Evolutionary conservation across 2,329 filamentous ascomycete genomes (phyloP), one percentile per base, ranked within the genome.

Genomic region (Ceratocystis albifundus): DNA sequence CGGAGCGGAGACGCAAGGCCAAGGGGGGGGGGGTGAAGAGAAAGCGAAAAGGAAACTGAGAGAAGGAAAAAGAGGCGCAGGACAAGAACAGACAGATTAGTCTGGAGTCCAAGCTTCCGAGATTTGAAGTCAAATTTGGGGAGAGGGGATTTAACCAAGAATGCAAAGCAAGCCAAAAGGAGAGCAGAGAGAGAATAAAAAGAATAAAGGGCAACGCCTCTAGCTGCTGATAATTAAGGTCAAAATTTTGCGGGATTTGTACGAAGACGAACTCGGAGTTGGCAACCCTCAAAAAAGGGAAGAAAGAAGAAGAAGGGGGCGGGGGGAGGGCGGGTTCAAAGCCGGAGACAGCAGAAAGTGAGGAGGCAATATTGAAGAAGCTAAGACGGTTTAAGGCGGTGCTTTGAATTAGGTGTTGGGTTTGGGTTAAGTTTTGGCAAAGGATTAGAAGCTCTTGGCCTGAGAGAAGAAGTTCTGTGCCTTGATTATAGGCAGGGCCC

Each of bases 1-100:
- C 48, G 48, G 48, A 50, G 48, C 48, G 48, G 50, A 59, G 64
- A 41, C 15, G 50, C 50, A 44, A 53, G 64, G 41, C 20, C 44
- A 45, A 32, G 50, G 36, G 50, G 64, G 53, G 17, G 50, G 36
- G 50, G 64, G 53, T 6, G 25, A 25, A 12, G 50, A 55, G 20
- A 28, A 28, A 55, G 36, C 36, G 50, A 55, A 28, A 55, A 55
- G 50, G 28, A 17, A 57, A 30, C 30, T 32, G 28, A 28, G 22
- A 22, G 25, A 28, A 57, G 53, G 30, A n/a, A 28, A 57, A 57
- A 32, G 53, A 57, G 53, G 53, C 53, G 53, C 53, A 41, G 36
- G 36, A 41, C 36, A 41, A 41, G 12, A 41, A 41, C 36, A 57
- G 53, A 32, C 53, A 57, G 53, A 15, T 50, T 50, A 50, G 48